These are phyloP conservation scores for Madurella mycetomatis DNA, from an alignment of 2,329 filamentous ascomycete genomes.

Conservation along the genomic window DNA sequence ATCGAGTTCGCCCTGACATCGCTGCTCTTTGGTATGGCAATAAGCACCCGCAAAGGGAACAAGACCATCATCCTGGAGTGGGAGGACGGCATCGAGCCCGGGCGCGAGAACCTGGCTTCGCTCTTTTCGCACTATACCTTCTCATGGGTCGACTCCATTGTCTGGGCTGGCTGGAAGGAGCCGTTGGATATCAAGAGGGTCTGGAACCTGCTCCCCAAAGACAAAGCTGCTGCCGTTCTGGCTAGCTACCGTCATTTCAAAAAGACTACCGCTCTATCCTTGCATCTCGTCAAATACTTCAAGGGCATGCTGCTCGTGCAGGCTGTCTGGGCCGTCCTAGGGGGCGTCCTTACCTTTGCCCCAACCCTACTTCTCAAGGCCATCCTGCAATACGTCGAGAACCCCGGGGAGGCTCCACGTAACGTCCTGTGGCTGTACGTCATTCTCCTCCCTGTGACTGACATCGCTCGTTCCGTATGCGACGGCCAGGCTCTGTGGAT, in stretches of 20 bases:
- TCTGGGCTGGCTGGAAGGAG: slow-evolving; percentile 83
- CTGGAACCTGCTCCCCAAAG: slow-evolving; percentile 84
- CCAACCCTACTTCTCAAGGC: slow-evolving; percentile 87
- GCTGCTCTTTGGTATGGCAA: slow-evolving; percentile 68
- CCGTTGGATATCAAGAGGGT: slow-evolving; percentile 79
- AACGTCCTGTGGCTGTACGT: slow-evolving; percentile 97
- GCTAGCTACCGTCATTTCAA: slow-evolving; percentile 79
- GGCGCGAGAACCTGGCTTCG: slow-evolving; percentile 81
- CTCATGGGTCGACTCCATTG: slow-evolving; percentile 82
- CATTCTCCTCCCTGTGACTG: slow-evolving; percentile 79
- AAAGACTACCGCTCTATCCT: slow-evolving; percentile 72
- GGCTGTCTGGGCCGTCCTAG: slow-evolving; percentile 72
- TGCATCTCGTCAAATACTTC: slow-evolving; percentile 83
- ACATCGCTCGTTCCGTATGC: slow-evolving; percentile 73
- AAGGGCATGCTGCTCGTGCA: slow-evolving; percentile 70
- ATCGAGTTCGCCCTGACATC: slow-evolving; percentile 71
- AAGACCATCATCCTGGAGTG: slow-evolving; percentile 83
- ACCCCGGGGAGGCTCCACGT: slow-evolving; percentile 65
- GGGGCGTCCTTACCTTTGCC: slow-evolving; percentile 80
- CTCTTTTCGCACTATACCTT: slow-evolving; percentile 85
- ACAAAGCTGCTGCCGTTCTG: slow-evolving; percentile 80
- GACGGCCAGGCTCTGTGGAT: slow-evolving; percentile 89
- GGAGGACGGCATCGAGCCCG: slow-evolving; percentile 83
- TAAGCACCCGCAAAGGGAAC: slow-evolving; percentile 87
- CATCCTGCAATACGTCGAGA: slow-evolving; percentile 91